phyloP scores from a whole-genome alignment of 306 rosid genomes.

The Sechiopsis laciniata region DNA sequence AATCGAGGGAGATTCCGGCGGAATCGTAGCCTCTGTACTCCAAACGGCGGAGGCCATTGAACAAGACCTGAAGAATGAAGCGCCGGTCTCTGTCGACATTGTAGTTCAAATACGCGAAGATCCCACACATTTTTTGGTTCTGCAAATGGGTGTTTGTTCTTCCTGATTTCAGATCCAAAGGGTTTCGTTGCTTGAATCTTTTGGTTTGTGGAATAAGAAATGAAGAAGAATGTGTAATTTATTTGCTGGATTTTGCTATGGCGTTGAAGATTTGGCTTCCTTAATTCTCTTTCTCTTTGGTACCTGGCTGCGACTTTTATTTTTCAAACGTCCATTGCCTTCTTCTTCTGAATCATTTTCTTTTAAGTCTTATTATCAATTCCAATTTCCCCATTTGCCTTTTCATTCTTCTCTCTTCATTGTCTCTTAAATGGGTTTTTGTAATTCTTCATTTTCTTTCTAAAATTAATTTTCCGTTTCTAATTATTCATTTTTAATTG shows the following conservation, averaged over 20 bases:
- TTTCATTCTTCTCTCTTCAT: no score
- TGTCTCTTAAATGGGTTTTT: no score
- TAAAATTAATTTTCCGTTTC: no score
- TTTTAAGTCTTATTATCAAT: neutral
- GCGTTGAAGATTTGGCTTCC: neutral
- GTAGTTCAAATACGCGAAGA: conserved; percentile 92
- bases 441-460: no score
- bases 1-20: conserved; percentile 82
- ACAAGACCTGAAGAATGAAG: conserved; percentile 76
- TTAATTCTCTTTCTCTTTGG: neutral
- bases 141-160: neutral
- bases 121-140: conserved; percentile 66
- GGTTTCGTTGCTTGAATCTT: no score
- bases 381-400: neutral
- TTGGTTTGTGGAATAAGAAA: neutral
- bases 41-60: conserved; percentile 80
- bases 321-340: neutral
- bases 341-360: neutral
- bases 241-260: neutral
- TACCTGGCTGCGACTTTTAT: neutral
- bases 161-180: neutral
- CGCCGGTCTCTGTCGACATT: conserved; percentile 70
- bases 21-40: conserved; percentile 97
- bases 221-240: neutral
- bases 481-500: no score